Evolutionary conservation across 768 basidiomycete species (phyloP).

Genomic region (Trametes cubensis): DNA sequence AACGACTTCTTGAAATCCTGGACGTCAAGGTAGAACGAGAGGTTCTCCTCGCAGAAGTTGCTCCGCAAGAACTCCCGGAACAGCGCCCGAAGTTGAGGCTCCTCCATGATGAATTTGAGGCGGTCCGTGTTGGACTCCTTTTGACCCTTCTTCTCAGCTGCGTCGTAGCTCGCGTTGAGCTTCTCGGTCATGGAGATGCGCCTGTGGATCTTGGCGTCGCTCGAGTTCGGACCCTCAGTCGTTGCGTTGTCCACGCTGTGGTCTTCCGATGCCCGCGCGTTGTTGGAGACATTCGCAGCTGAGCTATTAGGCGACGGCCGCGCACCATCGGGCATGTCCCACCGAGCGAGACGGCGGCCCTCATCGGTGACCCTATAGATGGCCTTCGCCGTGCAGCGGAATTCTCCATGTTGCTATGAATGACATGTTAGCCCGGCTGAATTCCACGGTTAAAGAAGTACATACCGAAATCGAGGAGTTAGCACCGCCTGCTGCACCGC

Average conservation of each 20-base stretch:
- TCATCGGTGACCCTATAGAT: conserved; percentile 95
- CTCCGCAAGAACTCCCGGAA: conserved; percentile 94
- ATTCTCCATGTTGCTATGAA: conserved; percentile 87
- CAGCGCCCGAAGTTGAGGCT: conserved; percentile 81
- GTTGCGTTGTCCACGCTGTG: conserved; percentile 31
- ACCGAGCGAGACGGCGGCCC: conserved; percentile 82
- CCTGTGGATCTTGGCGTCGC: conserved; percentile 71
- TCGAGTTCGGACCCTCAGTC: conserved; percentile 39
- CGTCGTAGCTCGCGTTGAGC: conserved; percentile 58
- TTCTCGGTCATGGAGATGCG: conserved; percentile 79
- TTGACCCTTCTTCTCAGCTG: conserved; percentile 53
- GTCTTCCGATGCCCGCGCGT: conserved; percentile 63
- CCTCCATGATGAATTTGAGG: conserved; percentile 88
- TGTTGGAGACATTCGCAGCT: conserved; percentile 57
- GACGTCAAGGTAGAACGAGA: conserved; percentile 97
- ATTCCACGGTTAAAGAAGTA: conserved; percentile 22
- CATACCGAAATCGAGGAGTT: conserved; percentile 76
- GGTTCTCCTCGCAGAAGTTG: conserved; percentile 98
- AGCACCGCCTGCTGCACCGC: conserved; percentile 74
- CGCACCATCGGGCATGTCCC: conserved; percentile 58
- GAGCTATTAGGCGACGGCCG: conserved; percentile 69
- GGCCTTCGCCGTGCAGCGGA: conserved; percentile 93
- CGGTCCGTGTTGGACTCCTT: conserved; percentile 94
- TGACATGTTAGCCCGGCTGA: conserved; percentile 17
- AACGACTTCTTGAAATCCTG: conserved; percentile 97